phyloP scores from a whole-genome alignment of 2,329 filamentous ascomycete genomes.

The Hymenoscyphus occultus region DNA sequence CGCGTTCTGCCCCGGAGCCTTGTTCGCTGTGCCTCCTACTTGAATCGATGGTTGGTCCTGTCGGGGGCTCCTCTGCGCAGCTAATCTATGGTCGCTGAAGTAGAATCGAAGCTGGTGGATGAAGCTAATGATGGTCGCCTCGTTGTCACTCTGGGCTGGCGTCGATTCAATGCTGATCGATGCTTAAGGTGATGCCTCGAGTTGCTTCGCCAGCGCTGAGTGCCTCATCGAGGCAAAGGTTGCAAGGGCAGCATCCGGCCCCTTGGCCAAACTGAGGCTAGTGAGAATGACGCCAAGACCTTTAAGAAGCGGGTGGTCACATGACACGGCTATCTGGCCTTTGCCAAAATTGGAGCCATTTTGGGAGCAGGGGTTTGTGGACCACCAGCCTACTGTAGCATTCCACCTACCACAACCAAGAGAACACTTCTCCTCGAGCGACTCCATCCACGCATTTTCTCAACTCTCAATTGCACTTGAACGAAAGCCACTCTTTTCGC shows the following conservation, averaged over 20 bases:
- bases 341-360: slow-evolving; percentile 5
- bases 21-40: neutral
- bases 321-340: neutral
- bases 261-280: neutral
- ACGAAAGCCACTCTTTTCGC: neutral
- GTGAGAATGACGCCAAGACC: neutral
- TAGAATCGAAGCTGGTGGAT: neutral
- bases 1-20: slow-evolving; percentile 9
- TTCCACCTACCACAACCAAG: slow-evolving; percentile 1
- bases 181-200: neutral
- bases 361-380: neutral
- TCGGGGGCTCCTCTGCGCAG: neutral
- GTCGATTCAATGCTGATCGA: neutral
- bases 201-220: neutral
- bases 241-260: neutral
- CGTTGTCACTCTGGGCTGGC: neutral
- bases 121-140: slow-evolving; percentile 5
- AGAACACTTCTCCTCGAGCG: slow-evolving; percentile 6
- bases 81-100: neutral
- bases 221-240: slow-evolving; percentile 3
- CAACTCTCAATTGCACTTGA: neutral
- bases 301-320: neutral
- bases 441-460: neutral
- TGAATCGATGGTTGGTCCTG: neutral
- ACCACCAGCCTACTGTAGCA: neutral